phyloP scores from a whole-genome alignment of 331 rosid species.

The Pyracantha coccinea region DNA sequence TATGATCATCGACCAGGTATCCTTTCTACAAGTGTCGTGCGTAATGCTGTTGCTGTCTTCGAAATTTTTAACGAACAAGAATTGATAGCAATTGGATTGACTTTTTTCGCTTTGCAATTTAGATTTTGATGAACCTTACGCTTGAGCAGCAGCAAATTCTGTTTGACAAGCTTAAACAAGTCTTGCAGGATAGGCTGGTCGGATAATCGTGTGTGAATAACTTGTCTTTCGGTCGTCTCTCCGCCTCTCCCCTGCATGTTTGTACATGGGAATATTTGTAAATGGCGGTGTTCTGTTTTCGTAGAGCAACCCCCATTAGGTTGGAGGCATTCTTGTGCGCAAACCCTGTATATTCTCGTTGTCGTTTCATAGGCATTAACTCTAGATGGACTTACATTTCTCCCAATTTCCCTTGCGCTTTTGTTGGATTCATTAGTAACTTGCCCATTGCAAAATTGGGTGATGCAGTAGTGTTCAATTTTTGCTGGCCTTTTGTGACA shows the following conservation, averaged over 20 bases:
- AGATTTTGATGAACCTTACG: conserved; percentile 81
- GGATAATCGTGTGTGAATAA: conserved; percentile 28
- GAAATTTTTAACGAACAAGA: not conserved
- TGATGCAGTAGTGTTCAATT: not conserved
- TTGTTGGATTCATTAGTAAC: not conserved
- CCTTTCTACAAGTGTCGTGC: not conserved
- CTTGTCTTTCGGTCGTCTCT: conserved; percentile 9
- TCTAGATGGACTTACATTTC: not conserved
- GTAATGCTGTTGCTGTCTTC: not conserved
- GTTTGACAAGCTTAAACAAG: conserved; percentile 63
- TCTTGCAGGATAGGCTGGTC: conserved; percentile 53
- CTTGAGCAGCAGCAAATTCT: conserved; percentile 77
- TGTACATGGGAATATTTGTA: conserved; percentile 13
- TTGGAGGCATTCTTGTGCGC: conserved; percentile 13
- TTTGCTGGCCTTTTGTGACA: not conserved
- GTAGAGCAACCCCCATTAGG: conserved; percentile 28
- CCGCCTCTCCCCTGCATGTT: conserved; percentile 19
- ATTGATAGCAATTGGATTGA: not conserved
- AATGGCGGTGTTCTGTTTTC: conserved; percentile 25
- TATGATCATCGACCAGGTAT: conserved; percentile 83
- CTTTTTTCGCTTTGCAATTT: not conserved
- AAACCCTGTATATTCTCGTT: conserved; percentile 36
- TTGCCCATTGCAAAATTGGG: not conserved
- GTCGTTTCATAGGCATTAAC: conserved; percentile 1
- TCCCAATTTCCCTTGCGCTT: not conserved